phyloP scores from a whole-genome alignment of 805 yeast genomes.

The Saccharomycopsis fodiens region DNA sequence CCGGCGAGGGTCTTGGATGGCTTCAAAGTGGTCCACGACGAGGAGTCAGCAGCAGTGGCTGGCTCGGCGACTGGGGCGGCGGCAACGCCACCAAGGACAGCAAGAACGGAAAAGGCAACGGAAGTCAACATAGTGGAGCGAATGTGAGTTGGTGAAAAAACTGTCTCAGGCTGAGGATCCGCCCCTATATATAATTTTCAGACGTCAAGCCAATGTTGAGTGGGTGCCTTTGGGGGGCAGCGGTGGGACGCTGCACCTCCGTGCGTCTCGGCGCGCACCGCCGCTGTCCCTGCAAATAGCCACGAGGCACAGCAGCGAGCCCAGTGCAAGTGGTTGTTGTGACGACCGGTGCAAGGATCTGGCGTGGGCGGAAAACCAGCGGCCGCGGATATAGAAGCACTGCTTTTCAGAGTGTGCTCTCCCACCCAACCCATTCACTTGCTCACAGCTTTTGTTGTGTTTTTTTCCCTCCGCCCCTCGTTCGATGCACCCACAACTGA shows the following conservation, averaged over 20 bases:
- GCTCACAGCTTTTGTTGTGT: no score
- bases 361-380: no score
- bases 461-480: no score
- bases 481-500: not conserved
- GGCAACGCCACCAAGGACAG: not conserved
- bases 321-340: no score
- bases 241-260: not conserved
- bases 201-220: not conserved
- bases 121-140: not conserved
- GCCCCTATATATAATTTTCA: not conserved
- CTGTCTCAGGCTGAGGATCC: not conserved
- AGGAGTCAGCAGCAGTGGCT: slow-evolving; percentile 1
- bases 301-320: no score
- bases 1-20: slow-evolving; percentile 33
- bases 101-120: not conserved
- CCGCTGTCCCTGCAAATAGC: not conserved
- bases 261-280: not conserved
- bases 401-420: no score
- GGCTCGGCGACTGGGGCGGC: not conserved
- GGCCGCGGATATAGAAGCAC: no score
- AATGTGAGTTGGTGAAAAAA: not conserved
- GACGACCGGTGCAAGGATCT: no score
- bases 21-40: slow-evolving; percentile 35
- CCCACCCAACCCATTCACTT: no score
- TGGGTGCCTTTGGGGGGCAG: not conserved